A percentile compares a stretch with the other conserved stretches of the same genome.
phyloP scores from a whole-genome alignment of 768 basidiomycete genomes.

The Leccinellum albellum region DNA sequence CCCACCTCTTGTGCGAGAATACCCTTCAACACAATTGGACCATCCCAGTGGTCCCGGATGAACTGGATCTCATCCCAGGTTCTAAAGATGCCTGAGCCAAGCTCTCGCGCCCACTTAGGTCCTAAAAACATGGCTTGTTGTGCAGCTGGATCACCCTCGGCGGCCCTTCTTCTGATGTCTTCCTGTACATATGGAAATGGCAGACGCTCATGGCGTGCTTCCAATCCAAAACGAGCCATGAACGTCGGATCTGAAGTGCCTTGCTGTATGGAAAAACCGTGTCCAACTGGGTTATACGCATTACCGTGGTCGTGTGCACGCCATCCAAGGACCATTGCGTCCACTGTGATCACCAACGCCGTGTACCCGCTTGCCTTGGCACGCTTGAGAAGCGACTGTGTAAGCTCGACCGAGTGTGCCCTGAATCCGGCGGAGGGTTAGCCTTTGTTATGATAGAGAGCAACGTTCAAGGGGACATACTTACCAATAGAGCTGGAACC shows the following conservation, averaged over 20 bases:
- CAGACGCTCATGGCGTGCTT: constrained; percentile 27
- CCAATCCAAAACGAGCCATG: constrained; percentile 35
- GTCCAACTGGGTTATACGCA: constrained; percentile 35
- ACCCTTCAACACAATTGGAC: constrained; percentile 47
- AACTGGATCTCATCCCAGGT: constrained; percentile 46
- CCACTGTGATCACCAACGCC: constrained; percentile 44
- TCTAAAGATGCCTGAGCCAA: constrained; percentile 38
- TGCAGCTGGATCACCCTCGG: constrained; percentile 31
- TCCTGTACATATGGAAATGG: constrained; percentile 36
- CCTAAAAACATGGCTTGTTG: constrained; percentile 31
- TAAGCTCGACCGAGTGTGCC: constrained; percentile 38
- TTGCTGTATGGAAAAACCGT: constrained; percentile 38
- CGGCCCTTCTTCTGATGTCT: constrained; percentile 22
- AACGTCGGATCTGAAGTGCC: constrained; percentile 46
- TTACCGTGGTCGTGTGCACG: constrained; percentile 40
- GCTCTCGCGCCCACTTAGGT: constrained; percentile 36
- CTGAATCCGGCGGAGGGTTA: constrained; percentile 15
- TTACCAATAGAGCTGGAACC: constrained; percentile 50
- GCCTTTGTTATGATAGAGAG: background rate
- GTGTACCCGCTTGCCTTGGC: constrained; percentile 41
- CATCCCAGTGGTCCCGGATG: constrained; percentile 45
- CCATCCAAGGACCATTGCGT: constrained; percentile 42
- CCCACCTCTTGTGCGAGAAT: constrained; percentile 29
- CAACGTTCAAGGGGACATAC: background rate
- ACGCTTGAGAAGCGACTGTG: constrained; percentile 39